phyloP scores from a whole-genome alignment of 179 eudicot species.

The Spinacia oleracea region DNA sequence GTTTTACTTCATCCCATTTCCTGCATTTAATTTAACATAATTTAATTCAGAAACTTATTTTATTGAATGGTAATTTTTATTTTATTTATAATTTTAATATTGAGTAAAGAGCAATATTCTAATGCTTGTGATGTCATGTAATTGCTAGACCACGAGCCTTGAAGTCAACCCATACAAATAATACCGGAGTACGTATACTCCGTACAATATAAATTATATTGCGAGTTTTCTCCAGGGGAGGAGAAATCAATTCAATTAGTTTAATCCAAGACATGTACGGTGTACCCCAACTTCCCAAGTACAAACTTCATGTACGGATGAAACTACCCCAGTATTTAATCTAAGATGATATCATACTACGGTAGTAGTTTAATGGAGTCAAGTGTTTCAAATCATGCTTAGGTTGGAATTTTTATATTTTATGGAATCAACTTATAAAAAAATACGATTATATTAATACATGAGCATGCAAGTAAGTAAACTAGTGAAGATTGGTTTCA shows the following conservation, averaged over 20 bases:
- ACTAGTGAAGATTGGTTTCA: not conserved
- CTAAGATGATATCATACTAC: not conserved
- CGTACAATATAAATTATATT: not conserved
- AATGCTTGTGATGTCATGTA: not conserved
- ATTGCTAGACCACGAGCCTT: not conserved
- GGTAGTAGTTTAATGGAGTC: not conserved
- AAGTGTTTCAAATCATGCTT: not conserved
- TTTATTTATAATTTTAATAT: no score
- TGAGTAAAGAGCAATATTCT: no score
- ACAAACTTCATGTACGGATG: slow-evolving; percentile 24
- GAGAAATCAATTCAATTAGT: not conserved
- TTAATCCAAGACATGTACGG: slow-evolving; percentile 19
- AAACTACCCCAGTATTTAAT: slow-evolving; percentile 4
- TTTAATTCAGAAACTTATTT: no score
- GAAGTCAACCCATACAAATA: not conserved
- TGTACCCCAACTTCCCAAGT: no score
- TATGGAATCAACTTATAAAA: not conserved
- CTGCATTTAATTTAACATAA: no score
- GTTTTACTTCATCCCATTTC: no score
- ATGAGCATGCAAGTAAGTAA: not conserved
- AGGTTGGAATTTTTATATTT: not conserved
- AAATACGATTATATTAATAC: not conserved
- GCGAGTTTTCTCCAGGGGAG: not conserved
- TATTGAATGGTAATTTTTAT: no score
- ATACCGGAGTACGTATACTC: no score